These are phyloP conservation scores for Tagetes patula DNA, from an alignment of 129 eudicot genomes.

Conservation along the genomic window DNA sequence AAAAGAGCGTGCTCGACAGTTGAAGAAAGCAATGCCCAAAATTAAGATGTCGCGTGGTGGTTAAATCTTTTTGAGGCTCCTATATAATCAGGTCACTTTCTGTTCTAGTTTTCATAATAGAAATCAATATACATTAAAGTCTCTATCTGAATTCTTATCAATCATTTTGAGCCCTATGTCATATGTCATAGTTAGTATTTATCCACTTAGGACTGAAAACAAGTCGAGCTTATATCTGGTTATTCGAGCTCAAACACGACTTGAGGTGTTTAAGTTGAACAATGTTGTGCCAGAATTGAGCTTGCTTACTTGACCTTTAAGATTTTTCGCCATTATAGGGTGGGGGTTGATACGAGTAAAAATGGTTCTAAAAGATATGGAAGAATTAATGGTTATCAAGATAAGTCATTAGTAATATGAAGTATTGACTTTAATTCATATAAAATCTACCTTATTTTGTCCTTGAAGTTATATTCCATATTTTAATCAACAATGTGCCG, in stretches of 20 bases:
- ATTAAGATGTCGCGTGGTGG: conserved; percentile 75
- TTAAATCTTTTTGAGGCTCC: conserved; percentile 35
- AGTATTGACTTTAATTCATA: not conserved
- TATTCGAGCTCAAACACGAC: not conserved
- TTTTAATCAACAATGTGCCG: not conserved
- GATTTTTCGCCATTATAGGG: too few species aligned
- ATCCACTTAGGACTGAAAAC: not conserved
- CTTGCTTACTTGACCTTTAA: not conserved
- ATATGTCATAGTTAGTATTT: not conserved
- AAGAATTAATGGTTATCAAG: too few species aligned
- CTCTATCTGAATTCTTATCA: not conserved
- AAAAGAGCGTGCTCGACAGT: conserved; percentile 86
- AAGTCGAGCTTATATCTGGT: not conserved
- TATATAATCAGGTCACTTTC: conserved; percentile 20
- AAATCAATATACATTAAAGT: conserved; percentile 35
- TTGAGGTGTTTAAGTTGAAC: not conserved
- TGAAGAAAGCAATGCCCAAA: conserved; percentile 93
- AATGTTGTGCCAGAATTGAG: not conserved
- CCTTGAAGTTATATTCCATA: not conserved
- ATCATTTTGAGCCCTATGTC: not conserved
- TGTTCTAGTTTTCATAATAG: conserved; percentile 29
- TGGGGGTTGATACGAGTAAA: too few species aligned
- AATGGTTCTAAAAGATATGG: too few species aligned
- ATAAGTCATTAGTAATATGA: not conserved
- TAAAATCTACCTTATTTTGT: conserved; percentile 46